A percentile compares a stretch with the other conserved stretches of the same genome.
phyloP scores from a whole-genome alignment of 192 early-diverging fungal species.

The Backusella macrospora region DNA sequence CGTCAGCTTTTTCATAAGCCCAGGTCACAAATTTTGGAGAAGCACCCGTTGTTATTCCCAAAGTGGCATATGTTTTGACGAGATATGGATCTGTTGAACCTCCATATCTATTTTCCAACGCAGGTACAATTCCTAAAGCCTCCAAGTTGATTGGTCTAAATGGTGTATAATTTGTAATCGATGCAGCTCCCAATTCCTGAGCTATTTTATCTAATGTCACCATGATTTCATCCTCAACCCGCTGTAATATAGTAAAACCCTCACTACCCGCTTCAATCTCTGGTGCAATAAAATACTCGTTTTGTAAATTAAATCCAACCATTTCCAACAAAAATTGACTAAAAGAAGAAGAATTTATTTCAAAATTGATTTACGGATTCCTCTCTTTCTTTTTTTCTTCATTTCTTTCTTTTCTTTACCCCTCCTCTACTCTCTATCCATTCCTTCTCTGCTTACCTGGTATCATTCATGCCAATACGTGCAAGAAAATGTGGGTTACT shows the following conservation, averaged over 20 bases:
- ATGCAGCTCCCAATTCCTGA: neutral
- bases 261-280: neutral
- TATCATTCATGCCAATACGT: slow-evolving; percentile 38
- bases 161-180: neutral
- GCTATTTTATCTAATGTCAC: neutral
- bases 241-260: neutral
- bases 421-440: neutral
- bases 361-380: too few relatives aligned
- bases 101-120: neutral
- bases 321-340: slow-evolving; percentile 8
- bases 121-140: slow-evolving; percentile 9
- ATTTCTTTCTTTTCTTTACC: neutral
- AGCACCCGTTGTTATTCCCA: slow-evolving; percentile 46
- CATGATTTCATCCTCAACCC: slow-evolving; percentile 25
- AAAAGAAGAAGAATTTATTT: neutral
- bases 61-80: slow-evolving; percentile 2
- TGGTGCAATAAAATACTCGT: slow-evolving; percentile 21
- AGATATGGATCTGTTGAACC: neutral
- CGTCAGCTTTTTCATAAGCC: slow-evolving; percentile 48
- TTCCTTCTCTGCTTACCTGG: slow-evolving; percentile 31
- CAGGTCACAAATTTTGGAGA: slow-evolving; percentile 52
- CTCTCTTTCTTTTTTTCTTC: neutral
- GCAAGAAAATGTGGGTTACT: slow-evolving; percentile 33
- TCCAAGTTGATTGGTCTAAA: slow-evolving; percentile 21
- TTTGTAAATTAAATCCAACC: slow-evolving; percentile 32